Percentiles rank a stretch among this genome's conserved stretches.
phyloP scores from a whole-genome alignment of 768 basidiomycete species.

The Exidia glandulosa region DNA sequence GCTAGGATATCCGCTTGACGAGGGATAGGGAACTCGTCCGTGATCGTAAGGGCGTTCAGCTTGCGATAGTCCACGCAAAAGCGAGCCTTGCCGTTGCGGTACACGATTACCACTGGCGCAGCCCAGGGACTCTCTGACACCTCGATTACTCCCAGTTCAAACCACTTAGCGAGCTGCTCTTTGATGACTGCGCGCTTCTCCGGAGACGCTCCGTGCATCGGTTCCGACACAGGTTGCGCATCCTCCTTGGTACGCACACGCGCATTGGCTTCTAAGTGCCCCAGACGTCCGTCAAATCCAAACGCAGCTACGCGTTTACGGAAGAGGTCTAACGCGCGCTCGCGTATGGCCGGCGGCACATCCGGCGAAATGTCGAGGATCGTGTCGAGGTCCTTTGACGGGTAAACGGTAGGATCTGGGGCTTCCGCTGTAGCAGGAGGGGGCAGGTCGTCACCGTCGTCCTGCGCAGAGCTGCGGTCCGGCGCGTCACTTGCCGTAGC shows the following conservation, averaged over 20 bases:
- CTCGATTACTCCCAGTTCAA: slow-evolving; percentile 27
- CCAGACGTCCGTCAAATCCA: slow-evolving; percentile 21
- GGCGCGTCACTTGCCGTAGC: background rate
- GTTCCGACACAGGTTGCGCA: slow-evolving; percentile 11
- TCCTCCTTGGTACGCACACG: slow-evolving; percentile 16
- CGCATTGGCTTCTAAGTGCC: slow-evolving; percentile 15
- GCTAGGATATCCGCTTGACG: slow-evolving; percentile 14
- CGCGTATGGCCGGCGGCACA: slow-evolving; percentile 5
- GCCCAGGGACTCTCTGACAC: slow-evolving; percentile 29
- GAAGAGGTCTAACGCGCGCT: slow-evolving; percentile 9
- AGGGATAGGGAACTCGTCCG: slow-evolving; percentile 20
- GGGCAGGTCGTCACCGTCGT: slow-evolving; percentile 12
- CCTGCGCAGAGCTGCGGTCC: slow-evolving; percentile 15
- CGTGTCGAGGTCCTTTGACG: slow-evolving; percentile 1
- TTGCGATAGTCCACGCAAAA: slow-evolving; percentile 25
- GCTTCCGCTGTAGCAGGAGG: slow-evolving; percentile 15
- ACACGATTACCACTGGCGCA: slow-evolving; percentile 22
- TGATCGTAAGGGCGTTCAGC: slow-evolving; percentile 16
- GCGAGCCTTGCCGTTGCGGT: slow-evolving; percentile 26
- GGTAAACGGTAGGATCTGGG: slow-evolving; percentile 5
- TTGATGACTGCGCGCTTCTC: slow-evolving; percentile 17
- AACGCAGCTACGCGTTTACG: slow-evolving; percentile 14
- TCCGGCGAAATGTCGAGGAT: slow-evolving; percentile 11
- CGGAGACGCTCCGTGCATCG: slow-evolving; percentile 14
- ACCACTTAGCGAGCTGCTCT: slow-evolving; percentile 22